A percentile compares a stretch with the other conserved stretches of the same genome.
Conservation (phyloP, 164 flowering plant species). For the Aristolochia fimbriata region DNA sequence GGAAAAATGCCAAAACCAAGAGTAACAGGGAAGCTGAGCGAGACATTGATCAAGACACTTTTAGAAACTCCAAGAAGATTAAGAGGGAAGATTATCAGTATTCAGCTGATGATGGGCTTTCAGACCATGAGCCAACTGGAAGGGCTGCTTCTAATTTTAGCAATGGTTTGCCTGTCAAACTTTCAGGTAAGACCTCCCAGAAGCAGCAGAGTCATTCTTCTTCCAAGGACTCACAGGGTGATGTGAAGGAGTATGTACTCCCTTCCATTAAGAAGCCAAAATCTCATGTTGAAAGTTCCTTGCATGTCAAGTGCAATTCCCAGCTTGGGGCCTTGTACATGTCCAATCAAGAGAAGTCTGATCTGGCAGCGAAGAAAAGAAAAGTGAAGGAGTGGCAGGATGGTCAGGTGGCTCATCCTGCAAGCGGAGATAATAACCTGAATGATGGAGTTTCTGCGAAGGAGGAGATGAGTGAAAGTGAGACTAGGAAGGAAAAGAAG, state of each 20-base stretch:
- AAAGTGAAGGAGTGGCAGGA: constrained; percentile 40
- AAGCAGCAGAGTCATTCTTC: constrained; percentile 15
- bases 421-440: constrained; percentile 9
- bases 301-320: constrained; percentile 11
- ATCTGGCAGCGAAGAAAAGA: constrained; percentile 36
- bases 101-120: constrained; percentile 25
- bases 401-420: constrained; percentile 13
- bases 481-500: constrained; percentile 28
- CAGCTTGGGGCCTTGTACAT: constrained; percentile 16
- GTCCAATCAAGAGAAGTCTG: constrained; percentile 14
- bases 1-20: constrained; percentile 29
- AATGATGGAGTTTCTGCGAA: constrained; percentile 13
- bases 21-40: constrained; percentile 36
- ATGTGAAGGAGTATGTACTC: constrained; percentile 11
- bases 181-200: constrained; percentile 24
- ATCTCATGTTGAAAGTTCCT: constrained; percentile 16
- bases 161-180: constrained; percentile 20
- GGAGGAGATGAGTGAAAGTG: constrained; percentile 28
- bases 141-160: constrained; percentile 13
- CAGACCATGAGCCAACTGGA: constrained; percentile 20
- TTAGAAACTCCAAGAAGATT: constrained; percentile 45
- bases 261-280: constrained; percentile 24
- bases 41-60: constrained; percentile 28
- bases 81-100: constrained; percentile 29
- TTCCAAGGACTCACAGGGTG: constrained; percentile 20